These are phyloP conservation scores for Lecanoromycetidae sp. DNA, from an alignment of 2,329 filamentous ascomycete species.

Conservation along the genomic window DNA sequence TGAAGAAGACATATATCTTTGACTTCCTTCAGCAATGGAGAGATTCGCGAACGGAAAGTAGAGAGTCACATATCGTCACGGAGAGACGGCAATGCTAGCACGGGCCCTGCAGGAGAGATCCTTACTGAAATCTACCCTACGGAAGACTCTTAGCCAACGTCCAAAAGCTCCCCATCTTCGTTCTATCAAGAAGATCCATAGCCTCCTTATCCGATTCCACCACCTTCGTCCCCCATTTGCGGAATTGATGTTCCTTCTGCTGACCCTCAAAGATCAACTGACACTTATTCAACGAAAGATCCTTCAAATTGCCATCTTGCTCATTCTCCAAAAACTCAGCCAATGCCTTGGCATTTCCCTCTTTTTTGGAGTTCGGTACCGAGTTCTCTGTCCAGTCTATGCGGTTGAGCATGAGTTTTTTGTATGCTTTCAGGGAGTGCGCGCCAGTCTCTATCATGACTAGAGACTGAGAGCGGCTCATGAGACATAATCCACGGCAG, in stretches of 20 bases:
- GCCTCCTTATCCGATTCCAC: conserved; percentile 88
- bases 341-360: conserved; percentile 49
- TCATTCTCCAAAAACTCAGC: conserved; percentile 66
- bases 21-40: too few relatives aligned
- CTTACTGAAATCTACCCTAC: too few relatives aligned
- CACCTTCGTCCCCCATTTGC: conserved; percentile 79
- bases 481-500: conserved; percentile 77
- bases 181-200: conserved; percentile 62
- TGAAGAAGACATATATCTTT: too few relatives aligned
- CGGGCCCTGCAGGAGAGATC: too few relatives aligned
- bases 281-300: conserved; percentile 72
- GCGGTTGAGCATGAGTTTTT: conserved; percentile 84
- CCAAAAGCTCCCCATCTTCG: conserved; percentile 96
- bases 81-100: too few relatives aligned
- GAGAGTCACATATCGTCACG: too few relatives aligned
- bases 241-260: conserved; percentile 65
- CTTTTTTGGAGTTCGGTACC: conserved; percentile 47
- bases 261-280: conserved; percentile 83
- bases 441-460: conserved; percentile 85
- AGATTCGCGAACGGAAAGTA: too few relatives aligned
- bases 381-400: conserved; percentile 92
- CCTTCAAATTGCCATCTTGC: conserved; percentile 64
- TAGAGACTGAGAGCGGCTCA: conserved; percentile 79
- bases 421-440: conserved; percentile 72
- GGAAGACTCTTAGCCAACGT: conserved; percentile 71